Evolutionary conservation across 1,284 basidiomycete genomes (phyloP).

Genomic region (Fistulina hepatica): DNA sequence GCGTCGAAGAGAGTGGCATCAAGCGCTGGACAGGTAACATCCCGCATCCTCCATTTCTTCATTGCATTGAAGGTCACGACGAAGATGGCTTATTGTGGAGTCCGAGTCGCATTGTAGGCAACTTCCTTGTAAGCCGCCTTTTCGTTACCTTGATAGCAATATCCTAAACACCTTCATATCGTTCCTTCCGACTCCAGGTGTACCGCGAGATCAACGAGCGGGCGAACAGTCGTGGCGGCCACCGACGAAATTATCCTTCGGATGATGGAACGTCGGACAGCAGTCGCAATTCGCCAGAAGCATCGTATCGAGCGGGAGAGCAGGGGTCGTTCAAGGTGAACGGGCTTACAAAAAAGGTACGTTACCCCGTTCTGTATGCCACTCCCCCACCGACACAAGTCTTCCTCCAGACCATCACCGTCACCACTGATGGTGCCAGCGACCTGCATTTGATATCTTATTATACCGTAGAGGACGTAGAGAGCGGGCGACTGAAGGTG

Average conservation of each 20-base stretch:
- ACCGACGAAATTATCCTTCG: not conserved
- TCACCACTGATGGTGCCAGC: conserved; percentile 61
- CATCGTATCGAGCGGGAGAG: conserved; percentile 25
- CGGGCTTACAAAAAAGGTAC: conserved; percentile 64
- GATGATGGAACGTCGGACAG: not conserved
- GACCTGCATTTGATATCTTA: conserved; percentile 76
- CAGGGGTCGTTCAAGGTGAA: conserved; percentile 58
- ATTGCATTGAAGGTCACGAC: conserved; percentile 12
- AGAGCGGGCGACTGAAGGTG: conserved; percentile 47
- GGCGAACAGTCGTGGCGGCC: conserved; percentile 34
- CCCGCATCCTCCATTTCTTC: conserved; percentile 15
- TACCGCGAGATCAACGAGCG: conserved; percentile 66
- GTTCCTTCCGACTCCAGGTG: conserved; percentile 32
- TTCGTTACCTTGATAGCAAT: no score
- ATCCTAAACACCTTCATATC: conserved; percentile 3
- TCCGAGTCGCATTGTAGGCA: conserved; percentile 73
- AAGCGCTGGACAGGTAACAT: conserved; percentile 61
- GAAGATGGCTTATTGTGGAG: conserved; percentile 3
- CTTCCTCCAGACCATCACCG: conserved; percentile 57
- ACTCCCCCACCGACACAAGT: no score
- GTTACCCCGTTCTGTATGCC: no score
- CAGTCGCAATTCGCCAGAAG: conserved; percentile 30
- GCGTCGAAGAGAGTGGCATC: conserved; percentile 73
- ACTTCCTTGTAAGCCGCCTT: conserved; percentile 67
- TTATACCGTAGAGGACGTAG: conserved; percentile 68